Evolutionary conservation across 1,284 basidiomycete genomes (phyloP), one percentile per base, ranked within the genome.

Genomic region (Pterula multifida): DNA sequence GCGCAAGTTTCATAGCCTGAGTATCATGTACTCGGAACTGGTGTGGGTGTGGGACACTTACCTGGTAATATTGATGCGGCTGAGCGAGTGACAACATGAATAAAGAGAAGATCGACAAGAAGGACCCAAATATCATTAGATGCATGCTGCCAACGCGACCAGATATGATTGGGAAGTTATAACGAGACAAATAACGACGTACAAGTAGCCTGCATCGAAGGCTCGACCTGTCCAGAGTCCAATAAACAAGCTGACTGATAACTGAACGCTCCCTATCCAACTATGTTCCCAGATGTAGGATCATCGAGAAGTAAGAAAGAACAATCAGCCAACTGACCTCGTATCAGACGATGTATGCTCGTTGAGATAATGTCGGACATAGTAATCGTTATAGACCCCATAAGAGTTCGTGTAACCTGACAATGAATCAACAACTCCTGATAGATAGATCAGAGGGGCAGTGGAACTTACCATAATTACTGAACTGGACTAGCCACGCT

Each of bases 311-410:
- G 22, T 13, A 24, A 39, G 23, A 39, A 9, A 23, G 47, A 13
- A 47, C 42, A 25, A 35, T 26, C 32, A 48, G 23, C 42, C 12
- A 36, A 25, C 56, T 46, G 47, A 71, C 71, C 70, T 73, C 49
- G 73, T 72, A 47, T 72, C 67, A 9, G 73, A 74, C 13, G 73
- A 68, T 3, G 66, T 67, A 28, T 62, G 63, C 47, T 66, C 65
- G 28, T 58, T 60, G 48, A 75, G 59, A 53, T 70, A 72, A 11
- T 66, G 60, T 28, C 71, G 66, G 2, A 69, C 71, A 55, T 76
- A 76, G 48, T 68, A 72, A 54, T 75, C 73, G 64, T 69, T 65
- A 52, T 69, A 70, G 11, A 69, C 63, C 6, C 68, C 68, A 51
- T 68, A 71, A 4, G 69, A 65, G 13, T 66, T 68, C 24, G 66